Conservation (phyloP, 768 basidiomycete genomes). For the Tricholoma saponaceum region DNA sequence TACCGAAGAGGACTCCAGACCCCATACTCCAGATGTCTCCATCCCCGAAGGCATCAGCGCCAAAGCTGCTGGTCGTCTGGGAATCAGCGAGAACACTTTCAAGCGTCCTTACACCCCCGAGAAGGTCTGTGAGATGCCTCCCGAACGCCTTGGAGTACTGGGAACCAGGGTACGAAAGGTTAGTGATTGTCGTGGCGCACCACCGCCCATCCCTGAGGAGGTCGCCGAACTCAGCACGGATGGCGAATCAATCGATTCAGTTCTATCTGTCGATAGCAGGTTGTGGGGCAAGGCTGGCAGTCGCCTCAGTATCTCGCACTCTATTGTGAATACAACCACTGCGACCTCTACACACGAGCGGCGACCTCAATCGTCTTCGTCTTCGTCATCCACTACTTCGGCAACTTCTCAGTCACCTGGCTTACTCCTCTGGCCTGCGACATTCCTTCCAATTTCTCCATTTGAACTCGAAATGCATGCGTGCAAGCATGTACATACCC, state of each 20-base stretch:
- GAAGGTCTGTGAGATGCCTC: slow-evolving; percentile 30
- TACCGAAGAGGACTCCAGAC: slow-evolving; percentile 17
- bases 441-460: slow-evolving; percentile 55
- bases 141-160: slow-evolving; percentile 32
- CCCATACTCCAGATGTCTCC: slow-evolving; percentile 9
- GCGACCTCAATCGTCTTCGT: slow-evolving; percentile 15
- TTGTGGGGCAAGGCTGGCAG: slow-evolving; percentile 39
- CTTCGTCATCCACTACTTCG: slow-evolving; percentile 8
- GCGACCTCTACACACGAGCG: slow-evolving; percentile 16
- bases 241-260: background rate
- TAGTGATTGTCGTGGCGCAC: background rate
- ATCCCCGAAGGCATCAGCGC: slow-evolving; percentile 20
- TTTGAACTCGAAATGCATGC: slow-evolving; percentile 70
- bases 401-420: slow-evolving; percentile 54
- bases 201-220: background rate
- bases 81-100: slow-evolving; percentile 19
- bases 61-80: slow-evolving; percentile 25
- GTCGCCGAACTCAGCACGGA: background rate
- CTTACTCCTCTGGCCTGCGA: slow-evolving; percentile 53
- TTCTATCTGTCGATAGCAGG: slow-evolving; percentile 7
- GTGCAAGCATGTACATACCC: slow-evolving; percentile 62
- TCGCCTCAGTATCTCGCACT: slow-evolving; percentile 35
- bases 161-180: slow-evolving; percentile 4
- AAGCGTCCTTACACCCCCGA: slow-evolving; percentile 20
- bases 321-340: slow-evolving; percentile 24